Base-by-base conservation (phyloP, 169 alveolate species). In the Plasmodium sp. region DNA sequence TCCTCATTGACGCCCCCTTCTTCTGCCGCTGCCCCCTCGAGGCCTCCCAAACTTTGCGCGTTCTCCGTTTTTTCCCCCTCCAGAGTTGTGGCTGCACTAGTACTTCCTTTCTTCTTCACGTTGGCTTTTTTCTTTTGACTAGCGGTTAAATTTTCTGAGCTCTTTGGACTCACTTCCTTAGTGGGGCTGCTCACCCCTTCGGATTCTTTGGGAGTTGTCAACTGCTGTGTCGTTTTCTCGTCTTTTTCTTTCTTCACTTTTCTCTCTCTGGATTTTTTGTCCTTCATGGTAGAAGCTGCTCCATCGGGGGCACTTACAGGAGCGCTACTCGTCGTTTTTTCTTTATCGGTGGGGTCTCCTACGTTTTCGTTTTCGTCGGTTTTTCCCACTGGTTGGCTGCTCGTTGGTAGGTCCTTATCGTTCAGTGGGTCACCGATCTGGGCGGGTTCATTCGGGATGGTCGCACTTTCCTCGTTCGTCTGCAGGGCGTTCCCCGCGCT, bases 161-260 rank as follows among this genome's bases (percentile, higher is more conserved):
- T 83, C 9, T 31, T n/a, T 27, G 10, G 39, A 36, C 33, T 77
- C 58, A 33, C 34, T 36, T 36, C 58, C 45, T 83, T 80, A 4
- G 39, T 18, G 14, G 31, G 22, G 16, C 48, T 62, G 7, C 3
- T 62, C 16, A 27, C 31, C 12, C 18, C 67, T 14, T 83, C 92
- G 16, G 72, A 4, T 58, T 58, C 71, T 39, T 83, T 83, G 31
- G 7, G 16, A n/a, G 33, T 10, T 83, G 34, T 12, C 83, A 16
- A 58, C 14, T 45, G 48, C 27, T 58, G 39, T 48, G 36, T 5
- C 10, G 0, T 9, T 4, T 81, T 81, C 18, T 81, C 85, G 56
- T 83, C 82, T 31, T 48, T 83, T 62, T 71, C 72, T 83, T 67
- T 83, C 73, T 81, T 81, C 48, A 48, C 39, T 81, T 48, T 81